Evolutionary conservation across 2,329 filamentous ascomycete species (phyloP), one percentile per base, ranked within the genome.

Genomic region (Thelonectria blattea): DNA sequence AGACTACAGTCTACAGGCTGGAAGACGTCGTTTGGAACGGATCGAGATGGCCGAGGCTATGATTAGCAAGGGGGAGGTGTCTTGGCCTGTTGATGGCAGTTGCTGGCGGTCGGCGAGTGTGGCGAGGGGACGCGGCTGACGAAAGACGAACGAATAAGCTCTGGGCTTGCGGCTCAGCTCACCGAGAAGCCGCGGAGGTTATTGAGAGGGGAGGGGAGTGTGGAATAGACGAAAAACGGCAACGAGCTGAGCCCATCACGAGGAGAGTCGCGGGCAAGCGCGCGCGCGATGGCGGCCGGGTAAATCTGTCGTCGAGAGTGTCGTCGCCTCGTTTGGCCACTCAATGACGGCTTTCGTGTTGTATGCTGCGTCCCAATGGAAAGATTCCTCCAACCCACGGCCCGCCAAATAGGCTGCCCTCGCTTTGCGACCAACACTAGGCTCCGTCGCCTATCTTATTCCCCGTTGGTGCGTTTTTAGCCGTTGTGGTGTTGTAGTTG

Each of bases 191-290:
- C 27, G 53, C 50, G 34, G 43, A 57, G 45, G 47, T 52, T 27
- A 43, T 27, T 43, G 12, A 61, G 51, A 50, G 22, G 22, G 45
- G 39, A 50, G 54, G 54, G 39, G 53, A 37, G 45, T 17, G 37
- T 46, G 63, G 22, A 50, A 61, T 24, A 41, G 46, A 52, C 48
- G 50, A 57, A 49, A 56, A 32, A 27, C 50, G 47, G 58, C 51
- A 58, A 58, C n/a, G n/a, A 53, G 50, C 56, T 64, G 65, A 48
- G 60, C 67, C 62, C 67, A 68, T 69, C 62, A 68, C 67, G 65
- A 67, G 60, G 42, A 60, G 45, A 43, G 43, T 60, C 58, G 63
- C 62, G 60, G 61, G 47, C 50, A 46, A 58, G 55, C 14, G 20
- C 42, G 42, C 58, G 67, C 64, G 67, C 61, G 50, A 54, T 54